phyloP scores from a whole-genome alignment of 306 rosid genomes.

The Betula pendula region DNA sequence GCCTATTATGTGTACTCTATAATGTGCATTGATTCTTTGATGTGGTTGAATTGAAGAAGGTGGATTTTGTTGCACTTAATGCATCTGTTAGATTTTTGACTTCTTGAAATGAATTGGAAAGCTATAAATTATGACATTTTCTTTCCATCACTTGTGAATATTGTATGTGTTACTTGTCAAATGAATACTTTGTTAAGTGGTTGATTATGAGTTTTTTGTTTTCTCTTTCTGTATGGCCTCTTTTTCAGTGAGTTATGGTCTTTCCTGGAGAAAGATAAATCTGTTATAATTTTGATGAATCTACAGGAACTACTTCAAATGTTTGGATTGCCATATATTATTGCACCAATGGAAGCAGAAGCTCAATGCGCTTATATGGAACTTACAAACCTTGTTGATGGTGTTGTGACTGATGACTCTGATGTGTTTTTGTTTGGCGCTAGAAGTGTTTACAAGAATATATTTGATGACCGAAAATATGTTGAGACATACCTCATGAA shows the following conservation, averaged over 20 bases:
- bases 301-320: conserved; percentile 90
- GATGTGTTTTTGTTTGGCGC: conserved; percentile 93
- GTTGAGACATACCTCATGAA: conserved; percentile 94
- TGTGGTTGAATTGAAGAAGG: background rate
- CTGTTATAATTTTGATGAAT: conserved; percentile 24
- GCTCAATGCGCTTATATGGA: conserved; percentile 96
- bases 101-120: background rate
- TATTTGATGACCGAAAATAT: conserved; percentile 95
- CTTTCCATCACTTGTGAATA: background rate
- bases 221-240: conserved; percentile 11
- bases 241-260: conserved; percentile 12
- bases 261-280: conserved; percentile 13
- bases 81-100: background rate
- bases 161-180: background rate
- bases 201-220: background rate
- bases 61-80: conserved; percentile 6
- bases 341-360: conserved; percentile 99
- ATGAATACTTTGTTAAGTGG: background rate
- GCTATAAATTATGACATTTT: background rate
- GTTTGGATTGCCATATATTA: conserved; percentile 94
- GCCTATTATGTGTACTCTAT: background rate
- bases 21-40: background rate
- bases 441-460: conserved; percentile 88
- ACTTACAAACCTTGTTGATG: conserved; percentile 82
- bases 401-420: conserved; percentile 97